Evolutionary conservation across 495 filamentous ascomycete species (phyloP).

Genomic region (Hypoxylon crocopeplum): DNA sequence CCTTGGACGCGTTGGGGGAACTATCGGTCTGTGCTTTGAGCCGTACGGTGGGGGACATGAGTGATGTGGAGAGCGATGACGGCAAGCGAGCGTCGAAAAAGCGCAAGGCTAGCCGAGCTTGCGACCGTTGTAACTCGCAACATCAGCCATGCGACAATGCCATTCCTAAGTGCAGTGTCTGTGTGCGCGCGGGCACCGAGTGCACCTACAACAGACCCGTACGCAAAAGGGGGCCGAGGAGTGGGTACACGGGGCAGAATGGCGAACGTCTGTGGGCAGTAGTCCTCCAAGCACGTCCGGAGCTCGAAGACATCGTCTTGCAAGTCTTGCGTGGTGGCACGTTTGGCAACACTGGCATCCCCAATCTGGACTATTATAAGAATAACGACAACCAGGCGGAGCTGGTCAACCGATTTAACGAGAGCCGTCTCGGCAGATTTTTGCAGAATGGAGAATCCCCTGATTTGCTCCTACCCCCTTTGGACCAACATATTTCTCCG

Average conservation of each 20-base stretch:
- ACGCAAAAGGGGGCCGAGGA: slow-evolving; percentile 42
- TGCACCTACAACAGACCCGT: slow-evolving; percentile 43
- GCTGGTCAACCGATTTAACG: slow-evolving; percentile 39
- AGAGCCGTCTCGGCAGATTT: slow-evolving; percentile 39
- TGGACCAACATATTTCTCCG: slow-evolving; percentile 33
- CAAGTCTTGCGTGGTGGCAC: slow-evolving; percentile 37
- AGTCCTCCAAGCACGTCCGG: slow-evolving; percentile 38
- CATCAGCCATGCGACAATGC: slow-evolving; percentile 46
- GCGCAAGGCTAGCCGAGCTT: slow-evolving; percentile 44
- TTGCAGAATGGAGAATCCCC: slow-evolving; percentile 40
- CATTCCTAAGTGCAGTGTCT: slow-evolving; percentile 41
- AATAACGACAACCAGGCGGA: slow-evolving; percentile 44
- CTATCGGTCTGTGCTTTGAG: slow-evolving; percentile 6
- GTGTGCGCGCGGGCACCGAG: slow-evolving; percentile 41
- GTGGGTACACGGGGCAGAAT: slow-evolving; percentile 43
- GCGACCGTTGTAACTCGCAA: slow-evolving; percentile 44
- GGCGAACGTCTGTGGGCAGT: slow-evolving; percentile 44
- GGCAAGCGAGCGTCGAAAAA: slow-evolving; percentile 42
- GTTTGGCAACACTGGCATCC: slow-evolving; percentile 33
- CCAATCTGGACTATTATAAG: slow-evolving; percentile 42
- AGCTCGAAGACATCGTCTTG: slow-evolving; percentile 41
- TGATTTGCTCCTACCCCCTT: slow-evolving; percentile 35
- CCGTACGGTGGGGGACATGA: slow-evolving; percentile 42
- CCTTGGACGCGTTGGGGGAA: slow-evolving; percentile 5
- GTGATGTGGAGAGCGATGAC: slow-evolving; percentile 44